Conservation (phyloP, 441 rosid species). For the Pelargonium hybrid region DNA sequence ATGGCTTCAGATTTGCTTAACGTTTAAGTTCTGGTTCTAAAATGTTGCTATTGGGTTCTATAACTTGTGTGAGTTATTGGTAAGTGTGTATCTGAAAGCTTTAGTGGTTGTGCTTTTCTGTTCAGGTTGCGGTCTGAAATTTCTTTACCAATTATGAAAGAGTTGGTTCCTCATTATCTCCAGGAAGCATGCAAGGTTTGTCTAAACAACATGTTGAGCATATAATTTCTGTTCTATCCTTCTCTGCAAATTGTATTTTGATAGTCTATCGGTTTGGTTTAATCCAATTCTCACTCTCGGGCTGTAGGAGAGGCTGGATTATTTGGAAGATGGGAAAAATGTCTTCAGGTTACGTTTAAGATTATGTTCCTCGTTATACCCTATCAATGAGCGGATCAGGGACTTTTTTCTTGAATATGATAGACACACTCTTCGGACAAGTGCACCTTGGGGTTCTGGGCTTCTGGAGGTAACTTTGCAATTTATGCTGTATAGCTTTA, state of each 20-base stretch:
- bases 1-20: not conserved
- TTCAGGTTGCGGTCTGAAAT: conserved; percentile 90
- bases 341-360: conserved; percentile 78
- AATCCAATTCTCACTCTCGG: conserved; percentile 8
- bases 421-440: conserved; percentile 93
- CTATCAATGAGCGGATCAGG: conserved; percentile 85
- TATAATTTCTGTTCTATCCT: conserved; percentile 9
- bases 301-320: conserved; percentile 86
- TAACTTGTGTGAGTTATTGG: not conserved
- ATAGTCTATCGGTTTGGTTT: not conserved
- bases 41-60: not conserved
- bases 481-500: conserved; percentile 11
- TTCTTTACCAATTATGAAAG: conserved; percentile 88
- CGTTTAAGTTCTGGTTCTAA: not conserved
- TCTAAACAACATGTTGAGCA: conserved; percentile 12
- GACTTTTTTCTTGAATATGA: conserved; percentile 99
- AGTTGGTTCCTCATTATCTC: conserved; percentile 94
- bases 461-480: conserved; percentile 73
- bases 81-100: conserved; percentile 13
- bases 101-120: conserved; percentile 9
- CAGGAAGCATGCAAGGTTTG: conserved; percentile 85
- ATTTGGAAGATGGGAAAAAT: conserved; percentile 93
- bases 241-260: conserved; percentile 1
- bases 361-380: conserved; percentile 90
- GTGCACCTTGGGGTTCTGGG: conserved; percentile 99